Conservation (phyloP, 441 rosid genomes). For the Pelargonium citronellum region DNA sequence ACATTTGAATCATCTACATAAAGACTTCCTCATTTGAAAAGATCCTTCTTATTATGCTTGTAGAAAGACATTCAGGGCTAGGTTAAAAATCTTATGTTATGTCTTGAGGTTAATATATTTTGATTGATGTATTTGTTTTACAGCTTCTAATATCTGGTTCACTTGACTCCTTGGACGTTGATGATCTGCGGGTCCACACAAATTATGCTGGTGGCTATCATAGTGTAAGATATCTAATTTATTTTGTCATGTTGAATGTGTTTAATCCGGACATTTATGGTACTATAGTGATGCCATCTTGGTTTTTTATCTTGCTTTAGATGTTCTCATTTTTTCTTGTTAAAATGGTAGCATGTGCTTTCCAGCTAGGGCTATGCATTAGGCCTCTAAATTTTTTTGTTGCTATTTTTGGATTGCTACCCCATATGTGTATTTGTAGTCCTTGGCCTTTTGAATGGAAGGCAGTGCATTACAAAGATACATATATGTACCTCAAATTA, state of each 20-base stretch:
- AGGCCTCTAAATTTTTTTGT: background rate
- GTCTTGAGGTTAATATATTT: background rate
- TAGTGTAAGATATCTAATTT: conserved; percentile 41
- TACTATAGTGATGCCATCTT: background rate
- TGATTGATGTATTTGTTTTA: conserved; percentile 20
- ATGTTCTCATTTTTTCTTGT: conserved; percentile 1
- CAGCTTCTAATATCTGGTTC: conserved; percentile 98
- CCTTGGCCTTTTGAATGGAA: background rate
- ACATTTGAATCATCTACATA: background rate
- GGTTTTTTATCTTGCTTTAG: background rate
- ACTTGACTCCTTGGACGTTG: conserved; percentile 92
- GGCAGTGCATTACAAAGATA: no score
- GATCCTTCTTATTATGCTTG: background rate
- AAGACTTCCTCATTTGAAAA: background rate
- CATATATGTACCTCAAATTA: no score
- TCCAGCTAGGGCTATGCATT: conserved; percentile 1
- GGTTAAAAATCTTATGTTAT: background rate
- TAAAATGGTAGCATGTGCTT: background rate
- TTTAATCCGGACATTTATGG: background rate
- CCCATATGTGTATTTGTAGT: background rate
- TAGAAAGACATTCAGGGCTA: background rate
- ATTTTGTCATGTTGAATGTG: conserved; percentile 1
- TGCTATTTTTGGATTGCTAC: background rate
- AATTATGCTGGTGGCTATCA: conserved; percentile 91
- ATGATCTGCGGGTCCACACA: conserved; percentile 69